Evolutionary conservation across 257 asterid genomes (phyloP), one percentile per base, ranked within the genome.

Genomic region (Solanum tarijense): DNA sequence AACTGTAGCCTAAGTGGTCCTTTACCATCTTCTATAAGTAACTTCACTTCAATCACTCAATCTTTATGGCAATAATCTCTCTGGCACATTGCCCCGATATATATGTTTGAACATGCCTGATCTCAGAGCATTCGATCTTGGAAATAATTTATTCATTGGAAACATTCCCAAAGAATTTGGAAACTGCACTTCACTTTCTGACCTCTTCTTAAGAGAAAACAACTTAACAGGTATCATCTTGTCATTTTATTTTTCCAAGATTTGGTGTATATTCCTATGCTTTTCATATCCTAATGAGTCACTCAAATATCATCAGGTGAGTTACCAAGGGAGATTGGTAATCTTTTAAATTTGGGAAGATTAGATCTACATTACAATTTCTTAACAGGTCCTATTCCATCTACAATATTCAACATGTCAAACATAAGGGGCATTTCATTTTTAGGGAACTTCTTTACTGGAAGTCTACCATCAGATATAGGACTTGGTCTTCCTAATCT

Each of bases 381-480:
- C 43, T 38, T 74, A 41, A 52, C 73, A 12, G 88, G 88, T 55
- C 55, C 35, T 35, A 86, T 86, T 48, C 88, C 87, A 84, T 18
- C 34, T 34, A 29, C 48, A 12, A 55, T 89, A 13, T 87, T 89
- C 82, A 89, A 89, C 74, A 84, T 86, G 14, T 46, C 91, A 39
- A 73, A 78, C 41, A 25, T 86, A 39, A 87, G 39, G 38, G 34
- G 35, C 1, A 32, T 89, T 8, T 20, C 32, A 2, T 46, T 89
- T 83, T 29, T 34, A 32, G 32, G 10, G 1, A 87, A 87, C 83
- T 69, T 38, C 29, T 65, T 89, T 16, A 71, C 46, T 1, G 91
- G 91, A 66, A 71, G 4, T 72, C 87, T 92, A 60, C 93, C 94
- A 29, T 25, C 89, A 41, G 86, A 25, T 84, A 76, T 89, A 73